These are phyloP conservation scores for Trichoderma gracile DNA, from an alignment of 2,329 filamentous ascomycete genomes.

Conservation along the genomic window DNA sequence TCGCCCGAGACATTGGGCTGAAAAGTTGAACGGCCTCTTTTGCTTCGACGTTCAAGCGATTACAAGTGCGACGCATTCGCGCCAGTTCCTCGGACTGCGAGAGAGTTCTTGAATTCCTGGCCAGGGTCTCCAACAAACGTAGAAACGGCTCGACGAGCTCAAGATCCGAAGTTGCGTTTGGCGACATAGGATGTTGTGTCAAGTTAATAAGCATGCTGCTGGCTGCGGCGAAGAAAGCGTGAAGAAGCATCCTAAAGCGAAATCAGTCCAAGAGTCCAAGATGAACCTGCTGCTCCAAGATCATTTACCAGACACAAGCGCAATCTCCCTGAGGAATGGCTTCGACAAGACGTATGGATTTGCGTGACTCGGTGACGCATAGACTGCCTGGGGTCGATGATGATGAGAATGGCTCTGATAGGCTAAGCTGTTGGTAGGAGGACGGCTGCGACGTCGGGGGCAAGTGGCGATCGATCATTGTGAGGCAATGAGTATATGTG, in stretches of 20 bases:
- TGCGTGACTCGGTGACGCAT: constrained; percentile 6
- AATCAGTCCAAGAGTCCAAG: background rate
- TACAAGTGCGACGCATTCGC: constrained; percentile 8
- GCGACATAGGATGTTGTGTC: constrained; percentile 1
- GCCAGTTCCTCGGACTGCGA: background rate
- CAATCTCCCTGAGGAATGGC: constrained; percentile 11
- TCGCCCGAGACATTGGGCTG: background rate
- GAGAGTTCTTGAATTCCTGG: background rate
- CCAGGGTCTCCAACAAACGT: constrained; percentile 8
- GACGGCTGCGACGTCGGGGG: background rate
- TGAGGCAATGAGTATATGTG: constrained; percentile 16
- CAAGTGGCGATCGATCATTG: constrained; percentile 15
- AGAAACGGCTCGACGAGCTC: constrained; percentile 9
- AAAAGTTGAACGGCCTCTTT: constrained; percentile 15
- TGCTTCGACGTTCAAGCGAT: constrained; percentile 1
- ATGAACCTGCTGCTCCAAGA: background rate
- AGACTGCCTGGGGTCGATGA: background rate
- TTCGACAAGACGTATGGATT: constrained; percentile 11
- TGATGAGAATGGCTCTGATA: background rate
- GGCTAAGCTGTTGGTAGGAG: background rate
- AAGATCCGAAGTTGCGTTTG: constrained; percentile 6
- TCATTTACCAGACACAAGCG: constrained; percentile 15
- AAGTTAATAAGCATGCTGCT: constrained; percentile 8
- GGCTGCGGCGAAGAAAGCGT: constrained; percentile 13
- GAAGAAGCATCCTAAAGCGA: constrained; percentile 9